Conservation (phyloP, 1,284 basidiomycete genomes). For the Exobasidium rhododendri region DNA sequence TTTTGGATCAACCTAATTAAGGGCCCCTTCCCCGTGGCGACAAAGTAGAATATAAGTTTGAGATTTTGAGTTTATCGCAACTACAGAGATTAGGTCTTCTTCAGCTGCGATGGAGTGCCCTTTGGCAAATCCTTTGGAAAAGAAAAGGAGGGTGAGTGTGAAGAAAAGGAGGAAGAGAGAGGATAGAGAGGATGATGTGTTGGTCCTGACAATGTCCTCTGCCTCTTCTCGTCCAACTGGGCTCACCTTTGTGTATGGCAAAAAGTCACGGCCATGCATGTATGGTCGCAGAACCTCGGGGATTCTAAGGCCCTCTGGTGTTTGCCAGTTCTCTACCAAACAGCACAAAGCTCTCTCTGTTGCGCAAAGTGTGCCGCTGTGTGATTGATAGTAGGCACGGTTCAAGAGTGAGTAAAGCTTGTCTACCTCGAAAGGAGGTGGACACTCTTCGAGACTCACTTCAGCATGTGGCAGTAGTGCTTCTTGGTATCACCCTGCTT, state of each 20-base stretch:
- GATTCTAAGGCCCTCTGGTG: slow-evolving; percentile 83
- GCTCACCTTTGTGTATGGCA: slow-evolving; percentile 67
- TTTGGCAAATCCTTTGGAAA: slow-evolving; percentile 66
- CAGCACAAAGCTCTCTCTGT: slow-evolving; percentile 95
- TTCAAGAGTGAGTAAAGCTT: neutral
- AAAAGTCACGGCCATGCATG: slow-evolving; percentile 90
- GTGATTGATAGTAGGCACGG: slow-evolving; percentile 59
- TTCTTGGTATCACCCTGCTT: slow-evolving; percentile 54
- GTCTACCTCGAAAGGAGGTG: no score
- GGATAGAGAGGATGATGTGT: slow-evolving; percentile 1
- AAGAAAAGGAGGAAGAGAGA: slow-evolving; percentile 1
- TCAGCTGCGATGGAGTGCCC: slow-evolving; percentile 62
- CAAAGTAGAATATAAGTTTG: neutral
- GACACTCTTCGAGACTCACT: slow-evolving; percentile 20
- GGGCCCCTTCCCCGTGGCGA: neutral
- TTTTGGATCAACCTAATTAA: neutral
- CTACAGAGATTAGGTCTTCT: slow-evolving; percentile 60
- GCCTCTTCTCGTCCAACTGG: slow-evolving; percentile 55
- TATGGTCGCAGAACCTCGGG: slow-evolving; percentile 86
- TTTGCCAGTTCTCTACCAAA: slow-evolving; percentile 98
- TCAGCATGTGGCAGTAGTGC: slow-evolving; percentile 53
- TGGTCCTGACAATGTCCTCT: slow-evolving; percentile 4
- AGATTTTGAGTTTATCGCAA: no score
- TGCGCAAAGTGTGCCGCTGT: slow-evolving; percentile 95
- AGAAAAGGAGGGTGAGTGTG: neutral